A percentile compares a stretch with the other conserved stretches of the same genome.
Conservation (phyloP, 208 protist genomes). For the Porcisia deanei region DNA sequence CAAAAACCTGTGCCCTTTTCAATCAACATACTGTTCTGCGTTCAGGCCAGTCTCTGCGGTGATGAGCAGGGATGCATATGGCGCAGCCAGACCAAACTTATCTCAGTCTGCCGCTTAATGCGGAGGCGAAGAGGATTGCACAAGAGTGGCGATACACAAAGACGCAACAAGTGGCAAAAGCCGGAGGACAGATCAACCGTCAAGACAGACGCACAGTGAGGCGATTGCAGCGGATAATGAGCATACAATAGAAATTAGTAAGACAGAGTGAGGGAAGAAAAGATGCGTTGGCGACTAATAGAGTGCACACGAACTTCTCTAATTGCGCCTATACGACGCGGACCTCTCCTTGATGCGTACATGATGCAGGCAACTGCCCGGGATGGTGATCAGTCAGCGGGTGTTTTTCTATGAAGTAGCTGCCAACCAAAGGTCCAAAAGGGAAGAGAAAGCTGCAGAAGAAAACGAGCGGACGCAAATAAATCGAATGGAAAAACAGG, state of each 20-base stretch:
- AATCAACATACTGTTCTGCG: too few species aligned
- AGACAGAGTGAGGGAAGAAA: not conserved
- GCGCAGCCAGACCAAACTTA: not conserved
- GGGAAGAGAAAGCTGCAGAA: conserved; percentile 15
- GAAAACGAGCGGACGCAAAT: conserved; percentile 6
- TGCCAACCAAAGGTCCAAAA: not conserved
- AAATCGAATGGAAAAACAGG: not conserved
- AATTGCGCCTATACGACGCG: not conserved
- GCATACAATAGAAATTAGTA: not conserved
- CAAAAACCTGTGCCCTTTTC: too few species aligned
- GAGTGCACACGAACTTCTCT: not conserved
- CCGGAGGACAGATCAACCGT: not conserved
- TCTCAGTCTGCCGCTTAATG: not conserved
- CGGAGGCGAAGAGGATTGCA: not conserved
- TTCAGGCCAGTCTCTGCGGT: not conserved
- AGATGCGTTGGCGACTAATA: not conserved
- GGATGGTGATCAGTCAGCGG: not conserved
- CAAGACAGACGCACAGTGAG: not conserved
- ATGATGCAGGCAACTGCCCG: not conserved
- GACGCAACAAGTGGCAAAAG: not conserved
- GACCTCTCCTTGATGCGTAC: not conserved
- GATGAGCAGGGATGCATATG: not conserved
- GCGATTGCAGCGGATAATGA: not conserved
- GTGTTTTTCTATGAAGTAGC: conserved; percentile 2
- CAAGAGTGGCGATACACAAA: not conserved